Base-by-base conservation (phyloP, 2,329 filamentous ascomycete genomes). In the Talaromyces sp. region DNA sequence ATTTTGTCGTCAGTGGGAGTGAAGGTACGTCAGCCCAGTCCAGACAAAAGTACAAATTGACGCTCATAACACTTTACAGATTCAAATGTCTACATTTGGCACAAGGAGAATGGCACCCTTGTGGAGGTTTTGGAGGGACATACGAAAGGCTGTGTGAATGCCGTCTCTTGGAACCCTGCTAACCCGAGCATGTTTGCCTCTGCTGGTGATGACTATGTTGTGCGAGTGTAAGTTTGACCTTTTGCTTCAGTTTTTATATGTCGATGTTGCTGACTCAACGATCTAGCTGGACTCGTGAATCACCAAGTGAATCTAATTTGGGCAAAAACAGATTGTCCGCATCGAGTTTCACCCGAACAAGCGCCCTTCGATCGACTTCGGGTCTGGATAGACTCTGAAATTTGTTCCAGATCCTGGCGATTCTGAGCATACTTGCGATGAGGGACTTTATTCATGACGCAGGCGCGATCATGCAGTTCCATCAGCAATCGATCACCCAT, bases 1-100 rank as follows among this genome's bases (percentile, higher is more conserved):
- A 88, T 71, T 97, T 97, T 73, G 88, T 97, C 10, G 81, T 95
- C 29, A 93, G 90, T 68, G 94, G 94, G 11, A 96, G 92, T 68
- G 92, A 97, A 83, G 89, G 91, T 92, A 78, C 69, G 80, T 67
- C 7, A 21, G 41, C 46, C 11, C 38, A 26, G 61, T 54, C 60
- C 61, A 61, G 65, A 9, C 61, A 61, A 24, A 38, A 27, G 41
- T 50, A 17, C 38, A 41, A 24, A 31, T 35, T 58, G 14, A 35
- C 21, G 54, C 57, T 52, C n/a, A 52, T n/a, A 52, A 14, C 3
- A 17, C 19, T 52, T 0, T 52, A 27, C 66, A 87, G 86, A 88
- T 73, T 84, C 84, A 2, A 82, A 83, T 59, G 83, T 97, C 48
- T 88, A 91, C 71, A 90, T 99, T 63, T 97, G 92, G 91, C 90